phyloP scores from a whole-genome alignment of 495 filamentous ascomycete species.

The Physcia stellaris region DNA sequence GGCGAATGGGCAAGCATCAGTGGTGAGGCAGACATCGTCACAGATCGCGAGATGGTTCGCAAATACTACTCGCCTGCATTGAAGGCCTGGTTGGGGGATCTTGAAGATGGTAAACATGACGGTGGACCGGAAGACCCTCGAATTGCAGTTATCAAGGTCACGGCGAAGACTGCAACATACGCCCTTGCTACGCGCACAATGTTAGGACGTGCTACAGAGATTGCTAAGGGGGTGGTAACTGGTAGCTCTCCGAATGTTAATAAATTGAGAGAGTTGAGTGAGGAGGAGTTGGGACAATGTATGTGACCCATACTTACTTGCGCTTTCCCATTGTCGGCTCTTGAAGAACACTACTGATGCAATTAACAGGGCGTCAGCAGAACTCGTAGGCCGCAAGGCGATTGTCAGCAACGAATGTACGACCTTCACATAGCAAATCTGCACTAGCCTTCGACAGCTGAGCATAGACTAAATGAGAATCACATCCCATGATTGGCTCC shows the following conservation, averaged over 20 bases:
- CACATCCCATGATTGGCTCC: too few species aligned
- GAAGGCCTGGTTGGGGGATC: constrained; percentile 82
- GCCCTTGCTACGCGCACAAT: constrained; percentile 27
- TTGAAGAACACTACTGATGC: too few species aligned
- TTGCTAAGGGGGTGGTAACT: constrained; percentile 60
- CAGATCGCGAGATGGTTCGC: constrained; percentile 50
- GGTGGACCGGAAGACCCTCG: constrained; percentile 70
- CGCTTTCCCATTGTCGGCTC: too few species aligned
- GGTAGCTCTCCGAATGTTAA: constrained; percentile 64
- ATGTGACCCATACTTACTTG: too few species aligned
- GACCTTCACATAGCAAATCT: too few species aligned
- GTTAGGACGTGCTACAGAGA: constrained; percentile 49
- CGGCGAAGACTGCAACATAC: constrained; percentile 32
- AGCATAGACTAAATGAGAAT: too few species aligned
- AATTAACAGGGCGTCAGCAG: too few species aligned
- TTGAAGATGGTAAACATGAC: constrained; percentile 79
- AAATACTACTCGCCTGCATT: constrained; percentile 67
- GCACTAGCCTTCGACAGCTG: too few species aligned
- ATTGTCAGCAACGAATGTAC: too few species aligned
- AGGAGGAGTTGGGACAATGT: constrained; percentile 44
- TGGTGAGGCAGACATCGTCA: constrained; percentile 52
- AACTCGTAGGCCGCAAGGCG: too few species aligned
- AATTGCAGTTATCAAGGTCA: constrained; percentile 42
- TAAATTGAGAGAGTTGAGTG: constrained; percentile 61
- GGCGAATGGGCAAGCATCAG: constrained; percentile 75